phyloP scores from a whole-genome alignment of 169 alveolate species.

The Toxoplasma gondii region DNA sequence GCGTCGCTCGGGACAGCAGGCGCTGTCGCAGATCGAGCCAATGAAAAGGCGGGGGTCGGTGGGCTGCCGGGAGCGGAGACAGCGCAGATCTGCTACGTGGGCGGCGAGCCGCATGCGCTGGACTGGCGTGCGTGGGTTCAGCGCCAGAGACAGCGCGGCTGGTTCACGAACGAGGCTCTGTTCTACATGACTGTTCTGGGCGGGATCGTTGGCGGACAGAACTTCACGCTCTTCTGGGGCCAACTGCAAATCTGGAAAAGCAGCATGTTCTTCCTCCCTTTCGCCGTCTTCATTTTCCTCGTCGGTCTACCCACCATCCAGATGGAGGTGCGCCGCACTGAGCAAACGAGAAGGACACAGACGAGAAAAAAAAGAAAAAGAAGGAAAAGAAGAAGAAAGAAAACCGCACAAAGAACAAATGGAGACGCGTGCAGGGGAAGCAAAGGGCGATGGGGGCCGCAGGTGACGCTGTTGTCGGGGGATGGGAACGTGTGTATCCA shows the following conservation, averaged over 20 bases:
- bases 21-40: background rate
- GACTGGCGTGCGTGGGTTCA: constrained; percentile 60
- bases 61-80: background rate
- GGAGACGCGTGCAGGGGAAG: no score
- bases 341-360: background rate
- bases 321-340: constrained; percentile 55
- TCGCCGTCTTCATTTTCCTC: constrained; percentile 47
- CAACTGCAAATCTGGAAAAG: constrained; percentile 62
- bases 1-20: background rate
- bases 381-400: background rate
- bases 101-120: constrained; percentile 15
- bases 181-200: constrained; percentile 60
- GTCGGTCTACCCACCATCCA: constrained; percentile 62
- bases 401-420: no score
- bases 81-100: background rate
- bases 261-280: constrained; percentile 62
- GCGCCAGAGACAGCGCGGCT: constrained; percentile 62
- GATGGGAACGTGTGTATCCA: no score
- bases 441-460: no score
- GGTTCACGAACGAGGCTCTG: constrained; percentile 49
- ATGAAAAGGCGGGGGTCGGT: background rate
- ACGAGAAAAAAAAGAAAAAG: background rate
- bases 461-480: no score
- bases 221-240: constrained; percentile 61
- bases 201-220: constrained; percentile 58